Evolutionary conservation across 768 basidiomycete genomes (phyloP).

Genomic region (Panus rudis): DNA sequence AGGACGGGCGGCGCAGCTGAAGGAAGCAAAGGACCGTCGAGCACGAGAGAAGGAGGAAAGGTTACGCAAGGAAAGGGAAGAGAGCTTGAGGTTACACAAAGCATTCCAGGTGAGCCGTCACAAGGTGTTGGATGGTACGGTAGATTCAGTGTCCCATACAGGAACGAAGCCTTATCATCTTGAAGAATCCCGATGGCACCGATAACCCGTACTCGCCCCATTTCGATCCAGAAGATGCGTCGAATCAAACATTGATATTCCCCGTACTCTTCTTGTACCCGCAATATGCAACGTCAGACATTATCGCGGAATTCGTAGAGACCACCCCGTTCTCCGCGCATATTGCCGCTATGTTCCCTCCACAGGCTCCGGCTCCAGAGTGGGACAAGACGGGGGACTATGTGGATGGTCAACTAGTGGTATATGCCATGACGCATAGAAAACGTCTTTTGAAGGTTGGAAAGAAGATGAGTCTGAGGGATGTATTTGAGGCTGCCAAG

Average conservation of each 20-base stretch:
- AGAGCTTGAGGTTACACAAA: slow-evolving; percentile 41
- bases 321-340: slow-evolving; percentile 76
- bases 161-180: slow-evolving; percentile 65
- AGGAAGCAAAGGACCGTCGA: slow-evolving; percentile 43
- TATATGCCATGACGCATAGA: slow-evolving; percentile 77
- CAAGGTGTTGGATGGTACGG: slow-evolving; percentile 1
- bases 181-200: slow-evolving; percentile 42
- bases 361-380: slow-evolving; percentile 49
- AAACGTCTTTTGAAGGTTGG: slow-evolving; percentile 85
- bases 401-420: slow-evolving; percentile 48
- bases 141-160: slow-evolving; percentile 24
- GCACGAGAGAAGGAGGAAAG: slow-evolving; percentile 44
- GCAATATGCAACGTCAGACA: slow-evolving; percentile 80
- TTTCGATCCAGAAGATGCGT: slow-evolving; percentile 60
- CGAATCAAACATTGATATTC: slow-evolving; percentile 56
- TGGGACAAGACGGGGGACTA: slow-evolving; percentile 81
- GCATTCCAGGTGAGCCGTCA: slow-evolving; percentile 56
- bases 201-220: slow-evolving; percentile 55
- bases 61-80: slow-evolving; percentile 42
- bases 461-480: slow-evolving; percentile 78
- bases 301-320: slow-evolving; percentile 82
- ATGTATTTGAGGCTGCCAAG: slow-evolving; percentile 62
- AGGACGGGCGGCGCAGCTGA: slow-evolving; percentile 38
- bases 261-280: slow-evolving; percentile 95
- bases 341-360: slow-evolving; percentile 78